phyloP scores from a whole-genome alignment of 768 basidiomycete genomes.

The Gloeopeniophorella convolvens region DNA sequence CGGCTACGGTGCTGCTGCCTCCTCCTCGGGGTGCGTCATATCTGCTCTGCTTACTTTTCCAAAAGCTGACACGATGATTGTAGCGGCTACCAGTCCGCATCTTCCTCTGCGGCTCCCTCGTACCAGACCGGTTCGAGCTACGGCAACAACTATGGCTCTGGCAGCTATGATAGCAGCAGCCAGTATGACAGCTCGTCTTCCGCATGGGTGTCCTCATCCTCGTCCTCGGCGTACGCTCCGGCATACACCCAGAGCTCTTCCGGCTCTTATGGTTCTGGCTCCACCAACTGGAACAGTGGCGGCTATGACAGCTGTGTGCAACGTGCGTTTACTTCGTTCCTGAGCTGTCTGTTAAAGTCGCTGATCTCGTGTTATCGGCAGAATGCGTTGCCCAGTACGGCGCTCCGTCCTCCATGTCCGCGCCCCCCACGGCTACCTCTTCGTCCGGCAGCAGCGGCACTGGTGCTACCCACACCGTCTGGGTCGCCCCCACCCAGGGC shows the following conservation, averaged over 20 bases:
- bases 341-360: conserved; percentile 1
- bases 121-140: conserved; percentile 22
- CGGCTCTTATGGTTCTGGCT: conserved; percentile 52
- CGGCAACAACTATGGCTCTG: conserved; percentile 19
- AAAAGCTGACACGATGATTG: neutral
- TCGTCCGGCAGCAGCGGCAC: conserved; percentile 33
- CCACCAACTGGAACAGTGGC: conserved; percentile 46
- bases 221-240: neutral
- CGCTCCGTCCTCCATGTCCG: conserved; percentile 26
- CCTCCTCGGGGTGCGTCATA: conserved; percentile 1
- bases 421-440: conserved; percentile 24
- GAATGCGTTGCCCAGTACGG: conserved; percentile 66
- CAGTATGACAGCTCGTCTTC: neutral
- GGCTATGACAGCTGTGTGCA: conserved; percentile 65
- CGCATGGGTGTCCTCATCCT: conserved; percentile 6
- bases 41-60: no score
- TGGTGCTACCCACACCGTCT: conserved; percentile 65
- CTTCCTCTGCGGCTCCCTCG: neutral
- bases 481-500: conserved; percentile 72
- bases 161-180: conserved; percentile 23
- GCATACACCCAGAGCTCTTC: conserved; percentile 28
- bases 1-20: neutral
- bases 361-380: conserved; percentile 22
- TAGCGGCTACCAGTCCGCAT: conserved; percentile 19
- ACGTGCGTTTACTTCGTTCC: conserved; percentile 38